Evolutionary conservation across 768 basidiomycete species (phyloP), one percentile per base, ranked within the genome.

Genomic region (Phanerochaete carnosa): DNA sequence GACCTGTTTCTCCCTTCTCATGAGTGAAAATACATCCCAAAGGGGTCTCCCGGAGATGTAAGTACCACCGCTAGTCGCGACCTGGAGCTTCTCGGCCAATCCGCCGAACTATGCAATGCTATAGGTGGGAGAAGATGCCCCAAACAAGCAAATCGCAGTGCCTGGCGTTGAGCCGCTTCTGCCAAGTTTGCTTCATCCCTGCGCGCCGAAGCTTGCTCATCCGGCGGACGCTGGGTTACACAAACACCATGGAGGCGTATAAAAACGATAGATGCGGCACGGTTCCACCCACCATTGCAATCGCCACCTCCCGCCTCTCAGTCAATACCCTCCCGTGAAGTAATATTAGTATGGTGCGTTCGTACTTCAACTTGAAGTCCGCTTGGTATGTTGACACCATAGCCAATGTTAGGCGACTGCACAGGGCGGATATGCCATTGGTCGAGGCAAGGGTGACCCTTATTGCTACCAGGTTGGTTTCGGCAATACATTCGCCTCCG

Each of bases 391-490:
- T 12, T 43, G 4, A 19, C 16, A 43, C 6, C 37, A 39, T 5
- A 25, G 6, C 23, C 8, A 25, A 13, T 29, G 19, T 26, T 28
- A 64, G 63, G 59, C 62, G 16, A 63, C 62, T 12, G 58, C 64
- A 16, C n/a, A 28, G 37, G 59, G 26, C 13, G 50, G 54, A 26
- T 65, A 28, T 51, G 26, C 59, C 19, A 54, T 56, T 26, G 35
- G 43, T 5, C 39, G 28, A 2, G 46, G 62, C 12, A 54, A 62
- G n/a, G 33, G 53, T 5, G 70, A 72, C 50, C 68, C 69, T 11
- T 72, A 72, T 65, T 47, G 35, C 26, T 69, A 72, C 61, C 70
- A 71, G 49, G 67, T 69, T 16, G 71, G 71, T 8, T 72, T 71
- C 57, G 71, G 71, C 11, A 69, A 69, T 57, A 49, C 54, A 1